phyloP scores from a whole-genome alignment of 2,329 filamentous ascomycete genomes.

The Acephala macrosclerotiorum region DNA sequence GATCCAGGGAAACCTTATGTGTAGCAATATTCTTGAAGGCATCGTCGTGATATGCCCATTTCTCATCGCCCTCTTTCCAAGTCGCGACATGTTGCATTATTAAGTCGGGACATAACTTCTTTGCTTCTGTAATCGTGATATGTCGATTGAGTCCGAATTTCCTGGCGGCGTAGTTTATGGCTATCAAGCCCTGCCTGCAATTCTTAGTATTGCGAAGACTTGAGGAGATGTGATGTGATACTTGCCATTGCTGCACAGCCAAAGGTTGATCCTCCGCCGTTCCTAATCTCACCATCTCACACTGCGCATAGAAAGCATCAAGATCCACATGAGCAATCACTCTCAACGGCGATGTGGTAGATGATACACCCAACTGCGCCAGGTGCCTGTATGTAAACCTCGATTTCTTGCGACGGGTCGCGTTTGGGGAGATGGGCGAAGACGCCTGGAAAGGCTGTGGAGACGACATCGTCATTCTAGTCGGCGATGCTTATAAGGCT shows the following conservation, averaged over 20 bases:
- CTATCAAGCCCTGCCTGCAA: slow-evolving; percentile 84
- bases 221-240: neutral
- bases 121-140: slow-evolving; percentile 81
- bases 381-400: slow-evolving; percentile 88
- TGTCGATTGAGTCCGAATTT: slow-evolving; percentile 81
- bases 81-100: slow-evolving; percentile 93
- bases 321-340: slow-evolving; percentile 93
- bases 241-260: slow-evolving; percentile 89
- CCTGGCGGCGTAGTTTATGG: slow-evolving; percentile 93
- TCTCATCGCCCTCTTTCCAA: slow-evolving; percentile 89
- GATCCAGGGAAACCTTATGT: slow-evolving; percentile 94
- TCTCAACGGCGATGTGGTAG: slow-evolving; percentile 78
- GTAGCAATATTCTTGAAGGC: slow-evolving; percentile 80
- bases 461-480: slow-evolving; percentile 50
- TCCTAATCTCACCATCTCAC: slow-evolving; percentile 87
- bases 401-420: slow-evolving; percentile 55
- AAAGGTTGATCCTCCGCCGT: slow-evolving; percentile 79
- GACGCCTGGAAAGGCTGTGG: slow-evolving; percentile 54
- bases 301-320: slow-evolving; percentile 97
- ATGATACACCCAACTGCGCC: slow-evolving; percentile 74
- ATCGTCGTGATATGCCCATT: slow-evolving; percentile 90
- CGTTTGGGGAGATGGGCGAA: slow-evolving; percentile 49
- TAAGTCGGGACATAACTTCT: slow-evolving; percentile 84
- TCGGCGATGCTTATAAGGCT: neutral
- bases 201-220: slow-evolving; percentile 16